phyloP scores from a whole-genome alignment of 169 alveolate genomes.

The Pseudocohnilembus persalinus region DNA sequence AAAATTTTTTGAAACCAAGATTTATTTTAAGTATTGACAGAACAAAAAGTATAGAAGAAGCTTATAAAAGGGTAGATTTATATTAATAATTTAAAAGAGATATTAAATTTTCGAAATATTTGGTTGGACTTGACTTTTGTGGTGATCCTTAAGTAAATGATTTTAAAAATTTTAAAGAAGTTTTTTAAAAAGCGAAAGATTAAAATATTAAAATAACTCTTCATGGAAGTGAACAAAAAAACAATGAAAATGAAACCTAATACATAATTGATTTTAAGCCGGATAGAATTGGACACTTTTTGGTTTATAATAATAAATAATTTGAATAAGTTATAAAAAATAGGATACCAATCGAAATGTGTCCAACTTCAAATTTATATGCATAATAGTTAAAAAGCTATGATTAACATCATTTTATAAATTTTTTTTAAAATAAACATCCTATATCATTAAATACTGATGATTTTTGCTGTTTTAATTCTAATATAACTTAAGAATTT shows the following conservation, averaged over 20 bases:
- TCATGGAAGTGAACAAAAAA: constrained; percentile 64
- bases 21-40: constrained; percentile 68
- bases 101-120: constrained; percentile 1
- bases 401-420: constrained; percentile 26
- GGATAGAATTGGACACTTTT: constrained; percentile 79
- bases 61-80: constrained; percentile 50
- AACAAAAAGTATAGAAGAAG: constrained; percentile 51
- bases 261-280: constrained; percentile 70
- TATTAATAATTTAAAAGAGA: constrained; percentile 46
- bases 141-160: constrained; percentile 71
- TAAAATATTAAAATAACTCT: constrained; percentile 60
- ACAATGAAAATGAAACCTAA: constrained; percentile 48
- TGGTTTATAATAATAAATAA: constrained; percentile 35
- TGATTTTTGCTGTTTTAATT: constrained; percentile 30
- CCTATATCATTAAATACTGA: constrained; percentile 37
- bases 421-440: constrained; percentile 4
- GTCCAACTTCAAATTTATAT: constrained; percentile 62
- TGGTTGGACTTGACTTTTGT: constrained; percentile 76
- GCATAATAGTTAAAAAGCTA: constrained; percentile 11
- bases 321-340: constrained; percentile 21
- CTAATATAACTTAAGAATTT: constrained; percentile 23
- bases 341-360: constrained; percentile 68
- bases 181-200: constrained; percentile 56
- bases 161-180: constrained; percentile 43
- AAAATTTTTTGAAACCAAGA: constrained; percentile 47